Evolutionary conservation across 2,329 filamentous ascomycete species (phyloP).

Genomic region (Penicillium sp.): DNA sequence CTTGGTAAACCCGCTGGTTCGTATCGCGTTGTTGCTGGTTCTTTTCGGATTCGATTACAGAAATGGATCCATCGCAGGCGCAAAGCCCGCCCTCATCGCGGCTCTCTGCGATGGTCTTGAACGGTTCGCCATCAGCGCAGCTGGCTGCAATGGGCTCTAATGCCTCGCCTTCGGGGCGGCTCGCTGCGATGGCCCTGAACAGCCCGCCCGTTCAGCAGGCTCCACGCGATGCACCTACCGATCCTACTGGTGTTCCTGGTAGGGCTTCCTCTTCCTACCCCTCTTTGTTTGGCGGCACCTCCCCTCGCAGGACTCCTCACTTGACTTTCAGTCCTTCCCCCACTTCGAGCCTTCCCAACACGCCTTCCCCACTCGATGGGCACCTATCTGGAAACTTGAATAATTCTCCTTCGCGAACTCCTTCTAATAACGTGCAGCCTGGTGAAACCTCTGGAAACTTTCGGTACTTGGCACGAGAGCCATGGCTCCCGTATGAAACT

Average conservation of each 20-base stretch:
- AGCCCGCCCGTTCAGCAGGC: too few species aligned
- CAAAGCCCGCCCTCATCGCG: not conserved
- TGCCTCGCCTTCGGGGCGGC: too few species aligned
- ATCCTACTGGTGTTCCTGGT: too few species aligned
- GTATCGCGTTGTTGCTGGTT: not conserved
- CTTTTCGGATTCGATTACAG: not conserved
- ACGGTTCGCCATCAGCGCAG: not conserved
- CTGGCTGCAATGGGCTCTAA: not conserved
- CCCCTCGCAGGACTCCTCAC: not conserved
- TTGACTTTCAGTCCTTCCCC: not conserved
- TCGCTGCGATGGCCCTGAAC: not conserved
- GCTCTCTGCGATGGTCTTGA: not conserved
- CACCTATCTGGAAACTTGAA: not conserved
- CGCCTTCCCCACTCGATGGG: not conserved
- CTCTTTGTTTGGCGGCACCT: not conserved
- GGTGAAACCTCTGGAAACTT: too few species aligned
- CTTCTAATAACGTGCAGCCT: not conserved
- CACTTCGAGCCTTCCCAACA: not conserved
- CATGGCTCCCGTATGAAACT: not conserved
- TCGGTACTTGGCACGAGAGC: not conserved
- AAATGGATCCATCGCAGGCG: not conserved
- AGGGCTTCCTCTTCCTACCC: not conserved
- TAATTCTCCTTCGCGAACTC: not conserved
- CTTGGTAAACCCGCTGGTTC: not conserved
- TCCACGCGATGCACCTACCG: not conserved